A percentile compares a stretch with the other conserved stretches of the same genome.
phyloP scores from a whole-genome alignment of 2,329 filamentous ascomycete species.

The Neonectria punicea region DNA sequence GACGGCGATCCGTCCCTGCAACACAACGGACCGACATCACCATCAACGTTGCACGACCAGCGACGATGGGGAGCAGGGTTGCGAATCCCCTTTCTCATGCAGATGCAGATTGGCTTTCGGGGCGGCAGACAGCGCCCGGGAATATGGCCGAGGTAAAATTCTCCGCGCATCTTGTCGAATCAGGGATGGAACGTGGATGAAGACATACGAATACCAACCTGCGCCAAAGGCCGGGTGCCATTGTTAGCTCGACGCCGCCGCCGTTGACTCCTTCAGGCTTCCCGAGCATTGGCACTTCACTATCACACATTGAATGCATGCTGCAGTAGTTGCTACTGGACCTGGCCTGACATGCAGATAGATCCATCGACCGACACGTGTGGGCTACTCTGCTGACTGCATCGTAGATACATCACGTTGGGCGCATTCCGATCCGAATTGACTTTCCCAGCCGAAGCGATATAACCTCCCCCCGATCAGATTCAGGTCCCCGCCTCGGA shows the following conservation, averaged over 20 bases:
- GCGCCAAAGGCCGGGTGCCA: not conserved
- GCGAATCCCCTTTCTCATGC: not conserved
- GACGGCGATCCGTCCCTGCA: not conserved
- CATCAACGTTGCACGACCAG: constrained; percentile 6
- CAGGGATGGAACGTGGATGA: not conserved
- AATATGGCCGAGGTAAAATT: not conserved
- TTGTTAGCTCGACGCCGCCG: not conserved
- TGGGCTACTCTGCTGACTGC: not conserved
- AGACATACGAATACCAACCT: no score
- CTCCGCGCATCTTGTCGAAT: not conserved
- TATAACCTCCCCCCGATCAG: not conserved
- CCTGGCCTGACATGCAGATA: not conserved
- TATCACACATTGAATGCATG: not conserved
- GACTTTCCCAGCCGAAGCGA: not conserved
- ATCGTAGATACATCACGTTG: not conserved
- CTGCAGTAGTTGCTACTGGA: no score
- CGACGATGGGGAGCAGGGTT: not conserved
- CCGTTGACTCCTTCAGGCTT: not conserved
- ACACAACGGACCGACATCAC: not conserved
- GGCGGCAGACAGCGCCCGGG: not conserved
- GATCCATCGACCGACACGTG: not conserved
- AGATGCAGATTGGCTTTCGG: not conserved
- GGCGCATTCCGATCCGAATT: no score
- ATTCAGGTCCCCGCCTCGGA: not conserved
- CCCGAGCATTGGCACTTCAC: not conserved